Evolutionary conservation across 805 yeast species (phyloP).

Genomic region (Yarrowia deformans): DNA sequence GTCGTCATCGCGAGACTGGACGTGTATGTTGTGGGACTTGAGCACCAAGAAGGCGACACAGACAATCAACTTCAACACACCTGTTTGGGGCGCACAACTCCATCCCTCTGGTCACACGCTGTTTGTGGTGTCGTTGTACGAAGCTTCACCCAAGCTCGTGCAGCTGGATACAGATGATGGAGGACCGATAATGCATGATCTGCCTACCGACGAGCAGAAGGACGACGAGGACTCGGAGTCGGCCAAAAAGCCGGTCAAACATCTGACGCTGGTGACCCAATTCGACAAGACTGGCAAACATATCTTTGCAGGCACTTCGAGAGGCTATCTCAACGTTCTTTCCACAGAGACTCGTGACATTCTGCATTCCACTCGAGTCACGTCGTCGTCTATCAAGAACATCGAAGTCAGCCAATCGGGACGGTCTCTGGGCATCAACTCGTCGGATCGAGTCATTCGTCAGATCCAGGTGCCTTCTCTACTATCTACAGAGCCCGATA

Average conservation of each 20-base stretch:
- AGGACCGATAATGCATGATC: slow-evolving; percentile 21
- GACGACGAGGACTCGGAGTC: not conserved
- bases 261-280: slow-evolving; percentile 59
- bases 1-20: slow-evolving; percentile 83
- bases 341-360: slow-evolving; percentile 47
- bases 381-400: slow-evolving; percentile 75
- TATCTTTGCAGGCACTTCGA: slow-evolving; percentile 77
- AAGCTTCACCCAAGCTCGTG: slow-evolving; percentile 64
- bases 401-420: slow-evolving; percentile 76
- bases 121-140: slow-evolving; percentile 71
- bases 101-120: slow-evolving; percentile 56
- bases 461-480: slow-evolving; percentile 47
- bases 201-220: slow-evolving; percentile 33
- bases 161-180: slow-evolving; percentile 47
- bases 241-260: slow-evolving; percentile 44
- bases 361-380: slow-evolving; percentile 61
- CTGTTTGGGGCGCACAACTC: slow-evolving; percentile 73
- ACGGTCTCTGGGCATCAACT: slow-evolving; percentile 47
- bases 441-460: slow-evolving; percentile 50
- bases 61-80: slow-evolving; percentile 64
- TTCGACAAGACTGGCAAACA: slow-evolving; percentile 63
- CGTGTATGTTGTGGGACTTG: slow-evolving; percentile 81
- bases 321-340: slow-evolving; percentile 73
- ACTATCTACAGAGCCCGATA: slow-evolving; percentile 50
- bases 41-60: slow-evolving; percentile 53